Conservation (phyloP, 2,329 filamentous ascomycete species). For the Aspergillus sp. region DNA sequence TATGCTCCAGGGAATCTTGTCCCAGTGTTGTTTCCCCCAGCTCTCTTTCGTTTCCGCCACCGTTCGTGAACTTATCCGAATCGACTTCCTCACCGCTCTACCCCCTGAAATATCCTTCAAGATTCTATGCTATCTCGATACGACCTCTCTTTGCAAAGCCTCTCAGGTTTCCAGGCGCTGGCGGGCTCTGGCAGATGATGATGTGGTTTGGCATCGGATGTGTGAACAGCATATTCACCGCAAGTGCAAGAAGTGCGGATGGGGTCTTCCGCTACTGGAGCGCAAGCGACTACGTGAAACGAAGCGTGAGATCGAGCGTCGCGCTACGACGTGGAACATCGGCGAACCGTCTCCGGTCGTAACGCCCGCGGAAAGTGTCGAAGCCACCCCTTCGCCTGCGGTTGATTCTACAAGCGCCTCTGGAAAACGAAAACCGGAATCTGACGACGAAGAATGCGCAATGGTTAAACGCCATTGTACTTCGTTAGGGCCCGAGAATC, state of each 20-base stretch:
- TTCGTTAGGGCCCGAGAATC: slow-evolving; percentile 10
- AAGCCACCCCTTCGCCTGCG: slow-evolving; percentile 1
- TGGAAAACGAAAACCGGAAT: slow-evolving; percentile 21
- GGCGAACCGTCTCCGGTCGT: slow-evolving; percentile 43
- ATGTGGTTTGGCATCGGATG: slow-evolving; percentile 97
- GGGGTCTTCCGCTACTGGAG: slow-evolving; percentile 84
- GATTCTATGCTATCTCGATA: slow-evolving; percentile 86
- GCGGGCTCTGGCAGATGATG: slow-evolving; percentile 86
- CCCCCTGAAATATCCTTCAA: slow-evolving; percentile 88
- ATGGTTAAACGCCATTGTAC: slow-evolving; percentile 25
- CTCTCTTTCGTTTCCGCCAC: slow-evolving; percentile 85
- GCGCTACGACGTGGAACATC: slow-evolving; percentile 50
- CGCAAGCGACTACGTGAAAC: slow-evolving; percentile 78
- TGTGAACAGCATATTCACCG: slow-evolving; percentile 93
- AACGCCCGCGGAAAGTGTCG: slow-evolving; percentile 1
- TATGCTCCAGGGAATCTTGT: slow-evolving; percentile 92
- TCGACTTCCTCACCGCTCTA: slow-evolving; percentile 86
- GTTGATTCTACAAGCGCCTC: slow-evolving; percentile 2
- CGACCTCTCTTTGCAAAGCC: slow-evolving; percentile 86
- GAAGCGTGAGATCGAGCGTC: slow-evolving; percentile 71
- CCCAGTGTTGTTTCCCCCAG: slow-evolving; percentile 95
- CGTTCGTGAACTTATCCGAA: slow-evolving; percentile 89
- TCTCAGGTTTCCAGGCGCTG: slow-evolving; percentile 86
- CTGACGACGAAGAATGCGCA: slow-evolving; percentile 17
- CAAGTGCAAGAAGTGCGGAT: slow-evolving; percentile 91